phyloP scores from a whole-genome alignment of 352 stramenopile genomes.

The Globisporangium alternatum region DNA sequence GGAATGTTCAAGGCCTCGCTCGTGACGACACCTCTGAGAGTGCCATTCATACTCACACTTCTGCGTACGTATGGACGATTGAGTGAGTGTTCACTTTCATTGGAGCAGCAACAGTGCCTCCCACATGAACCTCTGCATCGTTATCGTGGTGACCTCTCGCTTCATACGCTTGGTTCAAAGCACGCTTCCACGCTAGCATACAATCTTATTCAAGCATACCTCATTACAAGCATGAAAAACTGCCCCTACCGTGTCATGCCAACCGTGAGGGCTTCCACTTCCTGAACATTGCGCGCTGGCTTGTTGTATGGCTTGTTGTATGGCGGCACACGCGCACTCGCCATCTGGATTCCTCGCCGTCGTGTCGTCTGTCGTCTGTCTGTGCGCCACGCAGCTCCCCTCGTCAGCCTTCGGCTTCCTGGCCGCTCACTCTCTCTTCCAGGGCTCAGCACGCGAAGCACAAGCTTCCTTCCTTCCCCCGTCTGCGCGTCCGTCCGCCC shows the following conservation, averaged over 20 bases:
- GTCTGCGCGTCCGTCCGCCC: too few relatives aligned
- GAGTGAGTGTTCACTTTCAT: neutral
- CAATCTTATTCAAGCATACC: neutral
- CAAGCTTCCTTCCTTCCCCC: neutral
- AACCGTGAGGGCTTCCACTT: neutral
- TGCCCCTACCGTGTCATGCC: neutral
- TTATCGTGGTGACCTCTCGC: neutral
- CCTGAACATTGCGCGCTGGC: slow-evolving; percentile 1
- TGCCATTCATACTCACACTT: neutral
- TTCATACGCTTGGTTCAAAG: neutral
- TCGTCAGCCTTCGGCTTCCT: neutral
- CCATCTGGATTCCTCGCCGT: slow-evolving; percentile 8
- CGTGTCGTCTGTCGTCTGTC: slow-evolving; percentile 4
- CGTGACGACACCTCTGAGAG: neutral
- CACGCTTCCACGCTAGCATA: too few relatives aligned
- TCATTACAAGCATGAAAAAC: neutral
- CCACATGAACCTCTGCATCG: neutral
- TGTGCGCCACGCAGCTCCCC: neutral
- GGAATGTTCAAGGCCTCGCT: neutral
- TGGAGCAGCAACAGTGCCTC: neutral
- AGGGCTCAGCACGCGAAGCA: slow-evolving; percentile 19
- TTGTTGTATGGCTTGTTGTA: slow-evolving; percentile 2
- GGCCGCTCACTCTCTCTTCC: slow-evolving; percentile 21
- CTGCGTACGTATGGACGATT: neutral
- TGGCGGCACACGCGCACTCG: neutral